Evolutionary conservation across 1,284 basidiomycete species (phyloP).

Genomic region (Pterulicium gracile): DNA sequence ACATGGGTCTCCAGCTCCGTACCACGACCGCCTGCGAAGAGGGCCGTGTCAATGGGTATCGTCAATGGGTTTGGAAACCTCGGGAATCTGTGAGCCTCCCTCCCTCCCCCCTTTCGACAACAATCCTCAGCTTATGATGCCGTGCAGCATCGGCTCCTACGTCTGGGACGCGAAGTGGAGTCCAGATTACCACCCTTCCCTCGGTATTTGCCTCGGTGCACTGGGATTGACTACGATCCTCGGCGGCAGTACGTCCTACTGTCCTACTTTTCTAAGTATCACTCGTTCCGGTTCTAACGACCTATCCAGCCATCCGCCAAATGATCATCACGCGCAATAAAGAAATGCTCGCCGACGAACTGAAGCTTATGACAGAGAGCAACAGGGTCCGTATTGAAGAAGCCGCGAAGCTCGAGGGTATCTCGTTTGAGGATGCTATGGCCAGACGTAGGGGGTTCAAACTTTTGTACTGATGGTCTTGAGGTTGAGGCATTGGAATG

Average conservation of each 20-base stretch:
- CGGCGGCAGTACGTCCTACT: too few species aligned
- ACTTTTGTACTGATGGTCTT: constrained; percentile 30
- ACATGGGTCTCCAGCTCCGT: constrained; percentile 57
- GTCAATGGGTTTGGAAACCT: constrained; percentile 22
- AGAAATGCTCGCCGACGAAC: constrained; percentile 32
- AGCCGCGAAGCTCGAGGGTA: constrained; percentile 37
- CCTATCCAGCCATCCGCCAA: constrained; percentile 34
- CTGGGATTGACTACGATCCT: constrained; percentile 26
- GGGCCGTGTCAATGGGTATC: constrained; percentile 32
- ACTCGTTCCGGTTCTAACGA: too few species aligned
- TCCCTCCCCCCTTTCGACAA: constrained; percentile 4
- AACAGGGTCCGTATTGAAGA: constrained; percentile 33
- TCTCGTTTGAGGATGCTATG: constrained; percentile 40
- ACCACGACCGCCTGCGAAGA: constrained; percentile 52
- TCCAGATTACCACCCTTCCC: constrained; percentile 38
- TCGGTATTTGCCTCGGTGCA: constrained; percentile 33
- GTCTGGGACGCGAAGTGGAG: constrained; percentile 40
- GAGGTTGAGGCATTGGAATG: too few species aligned
- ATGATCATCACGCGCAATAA: constrained; percentile 34
- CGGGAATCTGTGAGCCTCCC: constrained; percentile 22
- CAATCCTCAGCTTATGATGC: constrained; percentile 2
- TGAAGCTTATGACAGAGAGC: constrained; percentile 26
- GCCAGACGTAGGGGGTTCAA: constrained; percentile 35
- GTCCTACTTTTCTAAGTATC: too few species aligned
- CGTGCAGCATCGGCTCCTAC: constrained; percentile 35